Evolutionary conservation across 176 grass and related monocot genomes (phyloP).

Genomic region (Tillandsia fasciculata): DNA sequence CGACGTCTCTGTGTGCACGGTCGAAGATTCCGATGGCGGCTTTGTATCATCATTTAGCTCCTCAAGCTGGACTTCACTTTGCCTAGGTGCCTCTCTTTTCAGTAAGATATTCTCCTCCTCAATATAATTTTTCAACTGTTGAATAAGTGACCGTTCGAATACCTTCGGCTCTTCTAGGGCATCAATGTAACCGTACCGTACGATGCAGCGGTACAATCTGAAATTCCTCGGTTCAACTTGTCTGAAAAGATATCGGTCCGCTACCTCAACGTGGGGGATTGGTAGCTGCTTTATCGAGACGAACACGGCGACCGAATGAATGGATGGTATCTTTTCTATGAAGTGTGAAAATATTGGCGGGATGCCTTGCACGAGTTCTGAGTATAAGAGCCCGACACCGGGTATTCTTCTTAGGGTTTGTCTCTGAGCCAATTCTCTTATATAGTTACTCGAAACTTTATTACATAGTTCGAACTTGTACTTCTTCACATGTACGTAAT

Average conservation of each 20-base stretch:
- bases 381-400: conserved; percentile 58
- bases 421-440: conserved; percentile 21
- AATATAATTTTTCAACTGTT: conserved; percentile 48
- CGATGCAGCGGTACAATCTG: conserved; percentile 53
- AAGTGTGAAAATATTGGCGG: conserved; percentile 69
- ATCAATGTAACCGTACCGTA: conserved; percentile 70
- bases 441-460: conserved; percentile 23
- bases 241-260: conserved; percentile 59
- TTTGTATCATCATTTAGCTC: conserved; percentile 20
- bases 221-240: conserved; percentile 12
- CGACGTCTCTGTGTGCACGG: conserved; percentile 27
- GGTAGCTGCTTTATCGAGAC: conserved; percentile 71
- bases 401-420: conserved; percentile 27
- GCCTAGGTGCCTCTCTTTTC: background rate
- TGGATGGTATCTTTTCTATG: conserved; percentile 44
- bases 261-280: conserved; percentile 34
- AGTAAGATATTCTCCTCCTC: conserved; percentile 34
- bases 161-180: conserved; percentile 36
- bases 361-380: conserved; percentile 75
- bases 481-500: conserved; percentile 51
- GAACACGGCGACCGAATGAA: conserved; percentile 58
- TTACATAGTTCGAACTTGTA: conserved; percentile 47
- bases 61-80: conserved; percentile 18
- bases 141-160: conserved; percentile 30
- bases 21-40: conserved; percentile 7